Conservation (phyloP, 2,329 filamentous ascomycete species). For the Chaetomium strumarium region DNA sequence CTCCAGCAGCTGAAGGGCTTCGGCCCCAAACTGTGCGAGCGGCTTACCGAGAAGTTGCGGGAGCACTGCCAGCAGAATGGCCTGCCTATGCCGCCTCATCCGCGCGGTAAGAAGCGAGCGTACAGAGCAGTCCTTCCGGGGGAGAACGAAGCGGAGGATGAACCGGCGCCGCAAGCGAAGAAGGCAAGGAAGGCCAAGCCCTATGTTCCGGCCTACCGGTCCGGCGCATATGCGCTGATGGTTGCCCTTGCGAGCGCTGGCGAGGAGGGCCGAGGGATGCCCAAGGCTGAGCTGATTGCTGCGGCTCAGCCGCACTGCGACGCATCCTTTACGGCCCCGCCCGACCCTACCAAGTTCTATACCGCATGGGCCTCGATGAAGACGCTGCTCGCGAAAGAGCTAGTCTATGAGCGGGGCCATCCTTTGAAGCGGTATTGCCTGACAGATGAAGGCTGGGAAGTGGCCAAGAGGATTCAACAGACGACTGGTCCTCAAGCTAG, state of each 20-base stretch:
- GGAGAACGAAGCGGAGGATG: conserved; percentile 34
- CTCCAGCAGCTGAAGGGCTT: conserved; percentile 68
- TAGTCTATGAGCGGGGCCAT: conserved; percentile 65
- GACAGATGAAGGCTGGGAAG: conserved; percentile 73
- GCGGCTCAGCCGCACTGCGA: conserved; percentile 67
- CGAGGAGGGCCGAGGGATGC: conserved; percentile 54
- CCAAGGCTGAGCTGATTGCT: conserved; percentile 63
- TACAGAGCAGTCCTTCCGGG: conserved; percentile 20
- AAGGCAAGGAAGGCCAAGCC: conserved; percentile 54
- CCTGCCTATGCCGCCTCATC: conserved; percentile 59
- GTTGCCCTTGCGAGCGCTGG: conserved; percentile 57
- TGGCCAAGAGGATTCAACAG: conserved; percentile 58
- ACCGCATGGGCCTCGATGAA: conserved; percentile 84
- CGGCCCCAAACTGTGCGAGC: conserved; percentile 64
- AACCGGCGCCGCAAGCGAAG: conserved; percentile 43
- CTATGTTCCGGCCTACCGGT: conserved; percentile 68
- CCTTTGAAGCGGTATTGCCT: conserved; percentile 63
- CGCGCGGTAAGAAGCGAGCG: conserved; percentile 39
- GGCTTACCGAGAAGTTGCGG: conserved; percentile 56
- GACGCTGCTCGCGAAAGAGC: conserved; percentile 64
- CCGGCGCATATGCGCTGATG: conserved; percentile 68
- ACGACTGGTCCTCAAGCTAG: conserved; percentile 24
- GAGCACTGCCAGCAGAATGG: conserved; percentile 61
- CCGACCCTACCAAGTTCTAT: conserved; percentile 62
- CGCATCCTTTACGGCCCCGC: conserved; percentile 63